phyloP scores from a whole-genome alignment of 176 grass and related monocot species.

The Rhynchospora breviuscula region DNA sequence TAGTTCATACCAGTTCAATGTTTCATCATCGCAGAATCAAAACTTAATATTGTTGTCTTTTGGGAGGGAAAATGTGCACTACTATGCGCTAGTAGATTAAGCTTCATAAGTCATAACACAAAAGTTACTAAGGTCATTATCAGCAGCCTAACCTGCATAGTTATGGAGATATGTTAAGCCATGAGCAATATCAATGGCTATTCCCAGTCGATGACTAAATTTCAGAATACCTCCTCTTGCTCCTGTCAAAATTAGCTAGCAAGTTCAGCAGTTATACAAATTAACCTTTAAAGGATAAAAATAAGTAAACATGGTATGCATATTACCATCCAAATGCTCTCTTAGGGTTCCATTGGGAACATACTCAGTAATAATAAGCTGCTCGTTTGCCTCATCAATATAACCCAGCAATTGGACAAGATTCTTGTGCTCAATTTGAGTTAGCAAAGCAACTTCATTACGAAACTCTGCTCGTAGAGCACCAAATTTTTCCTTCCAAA shows the following conservation, averaged over 20 bases:
- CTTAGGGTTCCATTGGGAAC: slow-evolving; percentile 86
- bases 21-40: background rate
- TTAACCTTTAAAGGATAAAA: slow-evolving; percentile 19
- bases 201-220: slow-evolving; percentile 85
- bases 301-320: slow-evolving; percentile 29
- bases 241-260: slow-evolving; percentile 49
- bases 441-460: slow-evolving; percentile 84
- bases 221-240: slow-evolving; percentile 49
- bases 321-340: slow-evolving; percentile 97
- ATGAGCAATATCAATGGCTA: slow-evolving; percentile 90
- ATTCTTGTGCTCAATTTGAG: slow-evolving; percentile 83
- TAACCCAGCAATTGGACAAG: slow-evolving; percentile 91
- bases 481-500: slow-evolving; percentile 69
- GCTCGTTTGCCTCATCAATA: slow-evolving; percentile 58
- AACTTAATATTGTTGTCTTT: background rate
- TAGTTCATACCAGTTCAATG: background rate
- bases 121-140: background rate
- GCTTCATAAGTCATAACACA: background rate
- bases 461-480: slow-evolving; percentile 67
- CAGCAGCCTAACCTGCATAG: slow-evolving; percentile 59
- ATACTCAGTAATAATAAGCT: slow-evolving; percentile 77
- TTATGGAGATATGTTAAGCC: slow-evolving; percentile 95
- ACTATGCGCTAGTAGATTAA: background rate
- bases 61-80: background rate
- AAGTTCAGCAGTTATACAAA: background rate